Evolutionary conservation across 2,329 filamentous ascomycete genomes (phyloP).

Genomic region (Aspergillus clavatus): DNA sequence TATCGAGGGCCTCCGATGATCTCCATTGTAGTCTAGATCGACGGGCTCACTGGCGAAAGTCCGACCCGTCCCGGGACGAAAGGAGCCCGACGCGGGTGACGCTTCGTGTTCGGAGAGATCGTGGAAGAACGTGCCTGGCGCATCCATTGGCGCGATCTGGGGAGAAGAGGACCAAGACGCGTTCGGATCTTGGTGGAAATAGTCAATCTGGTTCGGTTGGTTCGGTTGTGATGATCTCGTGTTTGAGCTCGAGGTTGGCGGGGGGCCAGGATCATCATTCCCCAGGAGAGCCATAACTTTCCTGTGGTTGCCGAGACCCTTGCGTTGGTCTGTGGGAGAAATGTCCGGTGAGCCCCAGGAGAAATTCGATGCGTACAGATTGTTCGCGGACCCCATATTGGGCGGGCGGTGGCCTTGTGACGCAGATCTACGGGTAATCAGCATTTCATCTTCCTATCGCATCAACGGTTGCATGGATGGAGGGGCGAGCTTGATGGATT

Average conservation of each 20-base stretch:
- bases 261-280: conserved; percentile 23
- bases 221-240: conserved; percentile 21
- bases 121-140: conserved; percentile 34
- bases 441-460: conserved; percentile 2
- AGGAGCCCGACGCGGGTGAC: conserved; percentile 64
- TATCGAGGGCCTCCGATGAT: conserved; percentile 78
- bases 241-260: conserved; percentile 18
- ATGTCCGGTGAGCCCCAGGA: conserved; percentile 34
- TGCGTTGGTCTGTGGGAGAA: conserved; percentile 37
- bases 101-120: conserved; percentile 37
- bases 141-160: conserved; percentile 23
- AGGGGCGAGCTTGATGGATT: too few species aligned
- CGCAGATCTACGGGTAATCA: conserved; percentile 21
- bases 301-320: conserved; percentile 30
- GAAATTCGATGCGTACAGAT: conserved; percentile 31
- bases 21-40: conserved; percentile 57
- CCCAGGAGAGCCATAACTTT: conserved; percentile 32
- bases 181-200: conserved; percentile 23
- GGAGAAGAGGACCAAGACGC: conserved; percentile 29
- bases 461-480: too few species aligned
- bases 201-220: conserved; percentile 16
- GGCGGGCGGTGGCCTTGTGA: conserved; percentile 17
- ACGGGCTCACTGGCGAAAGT: conserved; percentile 56
- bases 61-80: conserved; percentile 54
- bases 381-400: conserved; percentile 17